Base-by-base conservation (phyloP, 129 eudicot genomes). In the Chrysanthemum lavandulifolium region DNA sequence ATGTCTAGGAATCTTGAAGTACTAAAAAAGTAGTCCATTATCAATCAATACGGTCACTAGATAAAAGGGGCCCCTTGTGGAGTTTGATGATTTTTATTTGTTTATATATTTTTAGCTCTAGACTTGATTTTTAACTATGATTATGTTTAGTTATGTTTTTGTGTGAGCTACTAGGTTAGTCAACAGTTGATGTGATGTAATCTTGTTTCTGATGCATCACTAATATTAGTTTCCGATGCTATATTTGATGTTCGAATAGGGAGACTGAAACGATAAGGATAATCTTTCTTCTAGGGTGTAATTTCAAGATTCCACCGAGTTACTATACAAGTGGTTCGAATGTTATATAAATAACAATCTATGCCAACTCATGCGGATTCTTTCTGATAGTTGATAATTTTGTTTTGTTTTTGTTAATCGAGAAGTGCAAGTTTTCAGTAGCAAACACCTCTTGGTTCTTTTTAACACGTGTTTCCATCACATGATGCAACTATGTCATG, bases 1-100 rank as follows among this genome's bases (percentile, higher is more conserved):
- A 52, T n/a, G 71, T 53, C 13, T 53, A 61, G 66, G 81, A 78
- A 71, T 78, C 77, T 78, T 70, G 67, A 62, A 53, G 67, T 13
- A 16, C 29, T 50, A 50, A 50, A 23, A 48, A 52, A 27, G 50
- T 74, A 33, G n/a, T 64, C 47, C 7, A 43, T 31, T 25, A 51
- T 67, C 57, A 57, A 65, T 67, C 60, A 67, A 25, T 13, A 25
- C 21, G 58, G 65, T 77, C 33, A 69, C 16, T 31, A 70, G 76
- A 52, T 51, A 51, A 52, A 52, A 77, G 49, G 3, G 27, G 19
- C 53, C 31, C 40, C 19, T 23, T 77, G 54, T 69, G 65, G 57
- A 53, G 27, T 21, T 23, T n/a, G 27, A 45, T 71, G 72, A 56
- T 71, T 56, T 36, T 77, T 13, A 2, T 23, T 31, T 45, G 53